A percentile compares a stretch with the other conserved stretches of the same genome.
Conservation (phyloP, 2,329 filamentous ascomycete genomes). For the Colletotrichum navitas region DNA sequence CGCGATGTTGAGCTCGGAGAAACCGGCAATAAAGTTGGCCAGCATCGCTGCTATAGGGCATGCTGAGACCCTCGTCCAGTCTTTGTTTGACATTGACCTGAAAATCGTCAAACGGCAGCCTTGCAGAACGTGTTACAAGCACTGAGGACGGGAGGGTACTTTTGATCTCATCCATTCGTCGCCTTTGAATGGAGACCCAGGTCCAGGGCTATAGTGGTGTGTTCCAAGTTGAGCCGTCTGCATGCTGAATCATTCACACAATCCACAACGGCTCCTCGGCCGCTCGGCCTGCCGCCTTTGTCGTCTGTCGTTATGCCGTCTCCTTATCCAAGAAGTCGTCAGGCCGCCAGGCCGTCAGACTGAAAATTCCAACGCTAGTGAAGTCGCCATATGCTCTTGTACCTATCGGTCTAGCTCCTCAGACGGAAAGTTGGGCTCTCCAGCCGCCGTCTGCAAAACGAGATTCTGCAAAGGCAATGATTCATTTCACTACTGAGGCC, state of each 20-base stretch:
- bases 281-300: constrained; percentile 5
- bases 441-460: background rate
- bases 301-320: background rate
- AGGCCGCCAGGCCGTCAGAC: background rate
- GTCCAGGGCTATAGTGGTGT: background rate
- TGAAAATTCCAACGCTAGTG: background rate
- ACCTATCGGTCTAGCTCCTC: constrained; percentile 1
- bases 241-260: constrained; percentile 1
- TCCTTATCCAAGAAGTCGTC: background rate
- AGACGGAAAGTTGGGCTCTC: background rate
- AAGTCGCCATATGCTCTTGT: background rate
- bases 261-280: background rate
- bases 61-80: constrained; percentile 8
- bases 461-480: background rate
- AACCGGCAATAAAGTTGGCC: background rate
- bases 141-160: background rate
- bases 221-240: constrained; percentile 5
- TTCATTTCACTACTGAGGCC: background rate
- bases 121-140: constrained; percentile 28
- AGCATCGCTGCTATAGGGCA: constrained; percentile 21
- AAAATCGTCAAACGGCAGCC: constrained; percentile 25
- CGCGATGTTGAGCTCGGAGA: background rate
- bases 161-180: constrained; percentile 8
- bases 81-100: constrained; percentile 21
- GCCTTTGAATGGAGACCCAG: background rate